Base-by-base conservation (phyloP, 345 rosid species). In the Geranium rotundifolium region DNA sequence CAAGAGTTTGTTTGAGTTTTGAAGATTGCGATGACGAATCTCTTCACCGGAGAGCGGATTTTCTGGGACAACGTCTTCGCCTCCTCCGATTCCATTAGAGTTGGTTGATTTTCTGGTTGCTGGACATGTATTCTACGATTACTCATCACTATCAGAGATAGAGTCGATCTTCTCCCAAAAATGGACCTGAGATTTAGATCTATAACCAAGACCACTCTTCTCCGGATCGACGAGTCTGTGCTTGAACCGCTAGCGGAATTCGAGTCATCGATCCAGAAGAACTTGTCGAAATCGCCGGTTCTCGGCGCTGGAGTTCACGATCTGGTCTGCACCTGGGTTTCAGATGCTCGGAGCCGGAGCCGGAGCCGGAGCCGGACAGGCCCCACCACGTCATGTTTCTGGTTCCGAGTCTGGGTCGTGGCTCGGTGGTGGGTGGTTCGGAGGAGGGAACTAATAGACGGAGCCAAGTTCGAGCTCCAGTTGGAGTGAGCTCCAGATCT, bases 1-100 rank as follows among this genome's bases (percentile, higher is more conserved):
- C 67, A 71, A 71, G 72, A 64, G 54, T 60, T 75, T 71, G 75
- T 41, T 75, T 17, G 60, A 54, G 69, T 72, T 5, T 19, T 67
- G 16, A 67, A 67, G 30, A 57, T 65, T 17, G 56, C 66, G 20
- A 17, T 71, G 56, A 57, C 7, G 20, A 60, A 60, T 23, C 60
- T 75, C n/a, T 75, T 67, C 69, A 8, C 59, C 13, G 71, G 63
- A 5, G 78, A 74, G 71, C 56, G 65, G 14, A 19, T 70, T 63
- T 65, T 74, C 14, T 70, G 64, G 56, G 66, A 74, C 19, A 59
- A 29, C 29, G 68, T 74, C 62, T 74, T 74, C 57, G 59, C 65
- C 0, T 20, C 56, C 7, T 65, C 72, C 17, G 54, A 59, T 9
- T 19, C 68, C 20, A 31, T 70, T 31, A 46, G 73, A 68, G 65